Conservation (phyloP, 805 yeast genomes). For the Sporopachydermia quercuum region DNA sequence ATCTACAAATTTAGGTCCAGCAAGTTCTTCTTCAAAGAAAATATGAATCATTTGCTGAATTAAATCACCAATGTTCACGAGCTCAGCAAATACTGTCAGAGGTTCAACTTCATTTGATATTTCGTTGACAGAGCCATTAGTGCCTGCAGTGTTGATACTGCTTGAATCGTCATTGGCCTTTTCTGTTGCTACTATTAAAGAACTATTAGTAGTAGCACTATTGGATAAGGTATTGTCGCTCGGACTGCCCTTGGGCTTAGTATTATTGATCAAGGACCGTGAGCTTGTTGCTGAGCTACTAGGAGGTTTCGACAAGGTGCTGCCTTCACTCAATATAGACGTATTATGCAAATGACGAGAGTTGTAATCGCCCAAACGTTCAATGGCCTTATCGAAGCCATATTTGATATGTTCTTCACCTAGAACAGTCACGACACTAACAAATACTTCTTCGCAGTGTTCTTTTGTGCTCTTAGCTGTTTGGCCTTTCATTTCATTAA, state of each 20-base stretch:
- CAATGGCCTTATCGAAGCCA: constrained; percentile 74
- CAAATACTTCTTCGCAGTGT: constrained; percentile 51
- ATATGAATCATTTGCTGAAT: constrained; percentile 86
- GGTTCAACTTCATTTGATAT: constrained; percentile 49
- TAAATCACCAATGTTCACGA: constrained; percentile 84
- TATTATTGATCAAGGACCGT: constrained; percentile 16
- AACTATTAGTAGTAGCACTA: background rate
- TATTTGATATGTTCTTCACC: constrained; percentile 64
- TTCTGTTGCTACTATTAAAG: background rate
- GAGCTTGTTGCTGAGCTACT: background rate
- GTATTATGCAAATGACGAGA: constrained; percentile 29
- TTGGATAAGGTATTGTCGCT: constrained; percentile 3
- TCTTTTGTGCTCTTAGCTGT: constrained; percentile 22
- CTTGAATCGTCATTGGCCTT: background rate
- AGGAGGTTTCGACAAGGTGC: background rate
- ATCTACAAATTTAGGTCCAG: constrained; percentile 38
- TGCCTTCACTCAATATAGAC: constrained; percentile 15
- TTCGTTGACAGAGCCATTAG: constrained; percentile 8
- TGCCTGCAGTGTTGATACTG: background rate
- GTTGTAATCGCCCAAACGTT: constrained; percentile 53
- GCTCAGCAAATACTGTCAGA: constrained; percentile 70
- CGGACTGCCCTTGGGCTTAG: constrained; percentile 18
- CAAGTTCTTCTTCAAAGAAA: constrained; percentile 77
- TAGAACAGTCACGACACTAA: constrained; percentile 43
- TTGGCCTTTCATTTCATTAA: constrained; percentile 21